Evolutionary conservation across 352 stramenopile species (phyloP), one percentile per base, ranked within the genome.

Genomic region (Phytopythium mirpurense): DNA sequence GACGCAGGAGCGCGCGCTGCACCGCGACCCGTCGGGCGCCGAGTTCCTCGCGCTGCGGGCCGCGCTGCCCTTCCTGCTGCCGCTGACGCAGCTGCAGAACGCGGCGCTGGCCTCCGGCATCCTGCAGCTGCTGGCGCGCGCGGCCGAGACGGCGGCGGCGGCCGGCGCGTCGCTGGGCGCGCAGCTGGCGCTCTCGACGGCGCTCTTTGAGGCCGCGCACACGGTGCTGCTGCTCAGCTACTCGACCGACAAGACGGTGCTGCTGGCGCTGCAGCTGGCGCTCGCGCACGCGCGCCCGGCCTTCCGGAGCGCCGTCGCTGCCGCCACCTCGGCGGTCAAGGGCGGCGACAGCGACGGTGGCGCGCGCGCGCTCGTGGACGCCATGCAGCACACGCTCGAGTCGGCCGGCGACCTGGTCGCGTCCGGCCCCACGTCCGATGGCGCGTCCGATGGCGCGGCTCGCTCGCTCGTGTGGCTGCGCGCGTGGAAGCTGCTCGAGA

Each of bases 161-260:
- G 47, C 47, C 1, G 21, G 19, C 2, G 45, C 57, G 18, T 53
- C 56, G 1, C 19, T 61, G n/a, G 48, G 44, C 19, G 54, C 34
- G 23, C 67, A 74, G 19, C 51, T 63, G 4, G 51, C 70, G 48
- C 57, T 77, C 23, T 34, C 71, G 53, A 35, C 59, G 0, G 76
- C 71, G 14, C 69, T 89, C 26, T 86, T 75, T 43, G 72, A 86
- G 15, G 61, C 70, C 27, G 70, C 65, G 56, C 66, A 82, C 46
- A 76, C 74, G 18, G 65, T 88, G 52, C 59, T 89, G 24, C 63
- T 90, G 62, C 72, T 90, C 18, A 80, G 75, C 63, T 83, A 78
- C 60, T 83, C 78, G 27, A 90, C 53, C 32, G 82, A 89, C 60
- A 86, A 87, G 68, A 89, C 88, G 63, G 74, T 78, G 46, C 43